These are phyloP conservation scores for Boletellus ananiceps DNA, from an alignment of 768 basidiomycete species.

Conservation along the genomic window DNA sequence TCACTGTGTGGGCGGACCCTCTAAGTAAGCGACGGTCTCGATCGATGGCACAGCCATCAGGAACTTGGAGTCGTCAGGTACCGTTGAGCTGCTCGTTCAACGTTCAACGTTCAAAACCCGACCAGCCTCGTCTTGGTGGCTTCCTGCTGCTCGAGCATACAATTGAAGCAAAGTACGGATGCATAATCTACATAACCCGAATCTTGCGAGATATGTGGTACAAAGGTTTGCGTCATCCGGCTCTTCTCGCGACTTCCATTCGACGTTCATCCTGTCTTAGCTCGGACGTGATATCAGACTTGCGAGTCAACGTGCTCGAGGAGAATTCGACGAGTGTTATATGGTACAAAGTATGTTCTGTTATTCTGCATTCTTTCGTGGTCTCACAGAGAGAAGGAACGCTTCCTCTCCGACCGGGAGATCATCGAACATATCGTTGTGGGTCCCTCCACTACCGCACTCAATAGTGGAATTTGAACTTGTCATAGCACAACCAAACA, in stretches of 20 bases:
- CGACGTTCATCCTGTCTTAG: conserved; percentile 33
- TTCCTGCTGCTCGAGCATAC: neutral
- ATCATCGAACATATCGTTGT: conserved; percentile 74
- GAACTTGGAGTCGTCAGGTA: neutral
- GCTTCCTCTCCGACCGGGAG: conserved; percentile 67
- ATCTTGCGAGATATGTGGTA: conserved; percentile 29
- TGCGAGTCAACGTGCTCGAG: conserved; percentile 59
- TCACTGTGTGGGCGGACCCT: too few relatives aligned
- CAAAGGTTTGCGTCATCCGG: conserved; percentile 22
- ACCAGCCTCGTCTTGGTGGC: conserved; percentile 3
- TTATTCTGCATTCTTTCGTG: neutral
- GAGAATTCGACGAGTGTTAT: conserved; percentile 55
- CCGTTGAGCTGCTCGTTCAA: neutral
- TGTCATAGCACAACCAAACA: conserved; percentile 58
- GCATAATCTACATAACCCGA: conserved; percentile 24
- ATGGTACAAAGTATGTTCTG: conserved; percentile 64
- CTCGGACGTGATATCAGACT: conserved; percentile 68
- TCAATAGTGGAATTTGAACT: neutral
- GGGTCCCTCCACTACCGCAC: conserved; percentile 23
- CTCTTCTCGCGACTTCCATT: neutral
- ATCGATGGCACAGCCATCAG: conserved; percentile 16
- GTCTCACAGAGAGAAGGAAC: conserved; percentile 47
- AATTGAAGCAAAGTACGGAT: conserved; percentile 10
- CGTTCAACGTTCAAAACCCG: conserved; percentile 7
- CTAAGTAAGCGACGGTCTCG: too few relatives aligned